Evolutionary conservation across 2,329 filamentous ascomycete genomes (phyloP), one percentile per base, ranked within the genome.

Genomic region (Fusarium siculi): DNA sequence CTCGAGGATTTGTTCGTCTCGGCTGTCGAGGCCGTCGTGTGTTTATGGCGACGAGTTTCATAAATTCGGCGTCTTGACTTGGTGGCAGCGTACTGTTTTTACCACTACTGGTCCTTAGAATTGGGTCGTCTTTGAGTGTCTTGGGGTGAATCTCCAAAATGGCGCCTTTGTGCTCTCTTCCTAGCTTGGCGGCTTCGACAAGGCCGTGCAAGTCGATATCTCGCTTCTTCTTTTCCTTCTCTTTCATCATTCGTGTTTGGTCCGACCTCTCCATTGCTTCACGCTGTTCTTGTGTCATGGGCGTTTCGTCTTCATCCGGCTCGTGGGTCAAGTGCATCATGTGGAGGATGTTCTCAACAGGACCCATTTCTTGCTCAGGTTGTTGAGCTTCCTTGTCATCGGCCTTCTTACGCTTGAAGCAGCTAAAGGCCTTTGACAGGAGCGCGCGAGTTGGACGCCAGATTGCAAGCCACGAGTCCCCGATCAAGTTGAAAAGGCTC

Each of bases 81-180:
- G 84, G 83, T 12, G 84, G 84, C 36, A 81, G 59, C 16, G 74
- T 76, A 2, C 72, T 61, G 23, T 55, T 55, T n/a, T 42, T 68
- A 46, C 79, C 76, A 42, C 69, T 79, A 28, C 76, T 75, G 2
- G 74, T 75, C 39, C 76, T 75, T 21, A 85, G 46, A 21, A 84
- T 79, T 1, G 82, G 82, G 36, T 85, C 84, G 28, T 84, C 80
- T 58, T 80, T 81, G 9, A 79, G 72, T 14, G 84, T 85, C n/a
- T 79, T 76, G 0, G 83, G 82, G 50, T 85, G 83, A 25, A 85
- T 77, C 68, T 85, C 83, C 16, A 85, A 66, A 7, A 76, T 77
- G 5, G 78, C 77, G n/a, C 77, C 78, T 2, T 74, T 66, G 4
- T 72, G 66, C 19, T 75, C 67, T 19, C 73, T 72, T 11, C 77